A percentile compares a stretch with the other conserved stretches of the same genome.
Evolutionary conservation across 176 grass and related monocot genomes (phyloP).

Genomic region (Canna indica): DNA sequence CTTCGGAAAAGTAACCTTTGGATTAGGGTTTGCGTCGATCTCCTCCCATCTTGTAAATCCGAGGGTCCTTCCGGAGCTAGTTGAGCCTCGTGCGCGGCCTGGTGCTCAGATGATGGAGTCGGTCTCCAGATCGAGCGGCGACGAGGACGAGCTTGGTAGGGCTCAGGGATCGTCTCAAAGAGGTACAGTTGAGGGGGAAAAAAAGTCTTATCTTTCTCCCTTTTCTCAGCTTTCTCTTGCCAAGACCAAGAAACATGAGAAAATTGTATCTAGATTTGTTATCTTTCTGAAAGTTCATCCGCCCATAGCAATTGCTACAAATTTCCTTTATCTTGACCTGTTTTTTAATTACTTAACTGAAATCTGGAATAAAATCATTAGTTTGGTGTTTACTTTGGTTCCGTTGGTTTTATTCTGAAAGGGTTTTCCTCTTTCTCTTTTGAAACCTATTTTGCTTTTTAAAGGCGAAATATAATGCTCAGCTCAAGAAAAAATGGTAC

Average conservation of each 20-base stretch:
- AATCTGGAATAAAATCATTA: neutral
- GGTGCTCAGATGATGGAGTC: neutral
- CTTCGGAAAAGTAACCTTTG: neutral
- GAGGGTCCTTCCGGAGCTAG: neutral
- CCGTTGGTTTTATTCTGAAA: neutral
- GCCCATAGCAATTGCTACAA: neutral
- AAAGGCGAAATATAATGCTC: neutral
- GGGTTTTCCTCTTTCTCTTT: neutral
- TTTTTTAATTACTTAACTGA: neutral
- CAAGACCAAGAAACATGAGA: neutral
- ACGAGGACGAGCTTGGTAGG: slow-evolving; percentile 7
- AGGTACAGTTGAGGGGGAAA: neutral
- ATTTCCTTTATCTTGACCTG: too few relatives aligned
- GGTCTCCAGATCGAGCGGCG: neutral
- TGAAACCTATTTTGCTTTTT: neutral
- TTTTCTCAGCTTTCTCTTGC: neutral
- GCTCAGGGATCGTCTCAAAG: neutral
- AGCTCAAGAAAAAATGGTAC: neutral
- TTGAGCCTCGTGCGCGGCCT: neutral
- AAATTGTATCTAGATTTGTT: too few relatives aligned
- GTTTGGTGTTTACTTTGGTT: neutral
- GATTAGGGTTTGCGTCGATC: neutral
- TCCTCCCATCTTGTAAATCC: neutral
- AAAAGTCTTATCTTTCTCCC: neutral
- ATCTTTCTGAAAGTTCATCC: neutral